Evolutionary conservation across 495 filamentous ascomycete genomes (phyloP).

Genomic region (Penicillium waksmanii): DNA sequence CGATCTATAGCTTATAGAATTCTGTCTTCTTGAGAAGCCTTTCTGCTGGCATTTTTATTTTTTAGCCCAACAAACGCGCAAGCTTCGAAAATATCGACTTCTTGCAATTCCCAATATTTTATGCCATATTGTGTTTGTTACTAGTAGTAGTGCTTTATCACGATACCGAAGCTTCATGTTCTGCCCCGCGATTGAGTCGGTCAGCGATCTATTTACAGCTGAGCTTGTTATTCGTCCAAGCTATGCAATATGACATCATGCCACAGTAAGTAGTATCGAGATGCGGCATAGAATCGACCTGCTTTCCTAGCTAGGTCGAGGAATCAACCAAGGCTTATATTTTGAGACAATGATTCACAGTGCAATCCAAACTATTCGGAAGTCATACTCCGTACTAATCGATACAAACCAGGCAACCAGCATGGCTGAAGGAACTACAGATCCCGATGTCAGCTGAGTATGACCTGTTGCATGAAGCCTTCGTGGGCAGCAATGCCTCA

Average conservation of each 20-base stretch:
- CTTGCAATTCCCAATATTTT: neutral
- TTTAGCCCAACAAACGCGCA: neutral
- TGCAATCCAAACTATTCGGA: neutral
- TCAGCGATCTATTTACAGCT: conserved; percentile 4
- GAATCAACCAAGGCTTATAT: no score
- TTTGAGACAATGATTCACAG: conserved; percentile 2
- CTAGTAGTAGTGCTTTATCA: neutral
- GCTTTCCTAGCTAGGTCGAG: neutral
- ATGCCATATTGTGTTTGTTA: neutral
- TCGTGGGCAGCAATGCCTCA: neutral
- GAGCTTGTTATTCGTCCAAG: neutral
- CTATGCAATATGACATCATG: conserved; percentile 2
- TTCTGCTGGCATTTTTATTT: no score
- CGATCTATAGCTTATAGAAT: neutral
- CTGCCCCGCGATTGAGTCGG: conserved; percentile 4
- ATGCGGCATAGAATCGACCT: neutral
- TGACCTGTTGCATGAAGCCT: neutral
- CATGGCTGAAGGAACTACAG: neutral
- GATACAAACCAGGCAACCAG: neutral
- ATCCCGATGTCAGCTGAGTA: neutral
- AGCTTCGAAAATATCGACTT: neutral
- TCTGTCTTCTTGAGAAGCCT: neutral
- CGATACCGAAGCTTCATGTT: neutral
- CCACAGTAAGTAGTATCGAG: neutral
- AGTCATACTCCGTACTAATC: neutral